Conservation (phyloP, 495 filamentous ascomycete species). For the Jackrogersella multiformis region DNA sequence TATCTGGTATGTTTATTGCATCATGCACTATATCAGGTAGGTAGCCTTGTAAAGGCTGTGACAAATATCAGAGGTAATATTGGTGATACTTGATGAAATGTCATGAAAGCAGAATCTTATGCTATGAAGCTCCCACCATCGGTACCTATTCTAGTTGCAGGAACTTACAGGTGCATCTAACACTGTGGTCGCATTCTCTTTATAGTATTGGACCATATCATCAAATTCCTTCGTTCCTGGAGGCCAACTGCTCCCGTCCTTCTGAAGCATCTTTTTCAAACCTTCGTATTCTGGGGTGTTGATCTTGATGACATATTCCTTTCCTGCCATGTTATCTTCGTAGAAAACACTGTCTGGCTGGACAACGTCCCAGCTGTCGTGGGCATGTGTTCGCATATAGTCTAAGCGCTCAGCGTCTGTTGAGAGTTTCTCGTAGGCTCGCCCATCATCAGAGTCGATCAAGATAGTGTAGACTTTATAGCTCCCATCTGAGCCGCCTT, state of each 20-base stretch:
- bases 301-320: neutral
- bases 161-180: neutral
- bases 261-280: neutral
- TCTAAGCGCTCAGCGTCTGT: constrained; percentile 2
- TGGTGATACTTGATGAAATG: neutral
- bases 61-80: no score
- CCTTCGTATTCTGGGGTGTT: constrained; percentile 3
- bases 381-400: constrained; percentile 8
- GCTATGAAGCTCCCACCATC: no score
- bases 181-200: neutral
- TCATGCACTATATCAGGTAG: no score
- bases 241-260: constrained; percentile 2
- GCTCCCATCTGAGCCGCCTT: neutral
- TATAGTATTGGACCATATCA: constrained; percentile 10
- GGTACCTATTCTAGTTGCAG: constrained; percentile 2
- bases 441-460: constrained; percentile 9
- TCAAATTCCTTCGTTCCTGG: constrained; percentile 10
- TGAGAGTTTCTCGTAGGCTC: constrained; percentile 14
- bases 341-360: neutral
- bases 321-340: neutral
- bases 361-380: constrained; percentile 12
- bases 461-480: constrained; percentile 2
- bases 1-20: neutral
- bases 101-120: neutral
- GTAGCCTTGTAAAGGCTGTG: no score